A percentile compares a stretch with the other conserved stretches of the same genome.
phyloP scores from a whole-genome alignment of 164 flowering plant species.

The Euptelea pleiosperma region DNA sequence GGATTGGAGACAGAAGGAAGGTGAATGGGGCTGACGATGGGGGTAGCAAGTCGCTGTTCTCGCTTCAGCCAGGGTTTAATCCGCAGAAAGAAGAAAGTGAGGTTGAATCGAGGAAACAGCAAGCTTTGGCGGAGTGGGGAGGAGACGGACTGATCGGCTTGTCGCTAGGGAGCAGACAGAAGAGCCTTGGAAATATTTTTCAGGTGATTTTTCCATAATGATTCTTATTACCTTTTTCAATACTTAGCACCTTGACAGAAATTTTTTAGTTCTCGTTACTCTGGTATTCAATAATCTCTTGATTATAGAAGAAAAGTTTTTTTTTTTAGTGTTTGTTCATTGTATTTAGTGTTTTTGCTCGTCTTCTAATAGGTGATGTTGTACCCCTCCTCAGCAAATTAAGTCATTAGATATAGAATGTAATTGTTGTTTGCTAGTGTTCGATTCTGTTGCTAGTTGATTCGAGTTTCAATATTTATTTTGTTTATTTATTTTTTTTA shows the following conservation, averaged over 20 bases:
- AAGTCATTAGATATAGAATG: too few species aligned
- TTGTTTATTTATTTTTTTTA: too few species aligned
- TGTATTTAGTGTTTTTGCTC: background rate
- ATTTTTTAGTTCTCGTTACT: background rate
- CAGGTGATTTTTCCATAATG: conserved; percentile 39
- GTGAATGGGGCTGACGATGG: conserved; percentile 36
- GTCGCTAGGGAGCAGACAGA: conserved; percentile 55
- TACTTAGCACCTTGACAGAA: too few species aligned
- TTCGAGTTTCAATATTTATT: too few species aligned
- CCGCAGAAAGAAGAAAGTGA: conserved; percentile 42
- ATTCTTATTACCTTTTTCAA: background rate
- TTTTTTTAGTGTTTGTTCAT: background rate
- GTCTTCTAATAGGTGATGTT: too few species aligned
- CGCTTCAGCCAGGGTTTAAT: conserved; percentile 59
- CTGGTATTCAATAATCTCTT: background rate
- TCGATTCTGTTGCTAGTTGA: too few species aligned
- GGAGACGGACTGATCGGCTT: conserved; percentile 68
- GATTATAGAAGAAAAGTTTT: too few species aligned
- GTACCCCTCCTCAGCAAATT: too few species aligned
- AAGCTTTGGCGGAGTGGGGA: conserved; percentile 58
- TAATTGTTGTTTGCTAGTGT: too few species aligned
- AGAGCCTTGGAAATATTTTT: conserved; percentile 70
- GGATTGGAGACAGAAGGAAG: conserved; percentile 73
- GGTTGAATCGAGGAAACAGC: conserved; percentile 33
- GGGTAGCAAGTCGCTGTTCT: conserved; percentile 38